Evolutionary conservation across 306 rosid species (phyloP), one percentile per base, ranked within the genome.

Genomic region (Sophora flavescens): DNA sequence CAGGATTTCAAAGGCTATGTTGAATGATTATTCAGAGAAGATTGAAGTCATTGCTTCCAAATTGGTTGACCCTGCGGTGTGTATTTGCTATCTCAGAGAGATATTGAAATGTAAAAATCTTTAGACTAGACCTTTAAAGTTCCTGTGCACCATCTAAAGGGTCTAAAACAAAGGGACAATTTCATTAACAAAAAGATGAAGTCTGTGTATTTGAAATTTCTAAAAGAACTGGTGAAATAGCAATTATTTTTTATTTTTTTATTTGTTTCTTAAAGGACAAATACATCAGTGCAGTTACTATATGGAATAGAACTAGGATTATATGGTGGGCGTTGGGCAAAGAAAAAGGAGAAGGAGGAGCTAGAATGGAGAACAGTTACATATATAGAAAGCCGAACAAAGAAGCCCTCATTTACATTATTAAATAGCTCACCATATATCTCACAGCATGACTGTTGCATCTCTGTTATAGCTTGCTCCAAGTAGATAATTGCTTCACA

Each of bases 11-110:
- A 95, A 92, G 85, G 91, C 89, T 52, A 41, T 80, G 58, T 61
- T 95, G 84, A 87, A 86, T 75, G 97, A 92, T 59, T 89, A 84
- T 85, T 88, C 96, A 15, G 92, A 89, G 85, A 95, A 90, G 90
- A 84, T 92, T 18, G 99, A 92, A 89, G 91, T 82, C 42, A 77
- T 89, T 72, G 96, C 99, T 58, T 89, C 93, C 54, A 89, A 86
- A 56, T 70, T 92, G 82, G 84, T 83, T 42, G 74, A 83, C 68
- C 78, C 53, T 0, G 57, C 22, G 85, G 98, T 91, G 78, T 6
- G 88, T 78, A 58, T 75, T 74, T 76, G 58, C 68, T 35, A 10
- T 68, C 58, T 65, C 52, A 36, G 36, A 58, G 76, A 44, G 68
- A 63, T 51, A 17, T 64, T 70, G 15, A 45, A 81, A 18, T 67